Base-by-base conservation (phyloP, 306 rosid species). In the Castanea crenata region DNA sequence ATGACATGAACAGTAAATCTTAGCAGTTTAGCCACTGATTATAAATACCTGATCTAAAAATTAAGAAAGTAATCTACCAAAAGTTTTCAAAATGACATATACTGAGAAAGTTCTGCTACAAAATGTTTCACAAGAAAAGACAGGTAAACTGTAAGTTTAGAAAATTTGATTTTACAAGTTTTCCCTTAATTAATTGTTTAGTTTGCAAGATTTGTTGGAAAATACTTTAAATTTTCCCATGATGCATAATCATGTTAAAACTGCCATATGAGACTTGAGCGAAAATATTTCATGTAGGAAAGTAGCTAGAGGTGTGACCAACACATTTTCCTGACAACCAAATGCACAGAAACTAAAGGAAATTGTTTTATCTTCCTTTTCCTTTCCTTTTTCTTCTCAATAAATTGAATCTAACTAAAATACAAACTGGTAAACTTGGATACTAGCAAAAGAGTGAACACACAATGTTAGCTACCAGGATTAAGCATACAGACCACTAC, bases 401-500 rank as follows among this genome's bases (percentile, higher is more conserved):
- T 49, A 49, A 49, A 49, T 49, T 49, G 54, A 49, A 49, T 14
- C 54, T 13, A 38, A 65, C 52, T 25, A 18, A 16, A 13, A 3
- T 49, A 21, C 23, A 32, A 11, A 58, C 2, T 49, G 54, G 54
- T 49, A 49, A 49, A 3, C 54, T 49, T 49, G 54, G 16, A 49
- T 49, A 49, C 54, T 13, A 49, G 54, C 11, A 13, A 69, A 51
- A 46, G 55, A 32, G n/a, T 5, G 54, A 69, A 58, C 34, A 10
- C 0, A 49, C 54, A 49, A 29, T 32, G 79, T 69, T 54, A 38
- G 31, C 61, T 16, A 59, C 18, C 27, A 72, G 35, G 59, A 12
- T 14, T 46, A 79, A 76, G 69, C 62, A 74, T 51, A 73, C 92
- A 85, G 31, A 92, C 99, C 97, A 77, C 91, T 89, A 55, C 94